Conservation (phyloP, 1,284 basidiomycete genomes). For the Tylopilus sp. region DNA sequence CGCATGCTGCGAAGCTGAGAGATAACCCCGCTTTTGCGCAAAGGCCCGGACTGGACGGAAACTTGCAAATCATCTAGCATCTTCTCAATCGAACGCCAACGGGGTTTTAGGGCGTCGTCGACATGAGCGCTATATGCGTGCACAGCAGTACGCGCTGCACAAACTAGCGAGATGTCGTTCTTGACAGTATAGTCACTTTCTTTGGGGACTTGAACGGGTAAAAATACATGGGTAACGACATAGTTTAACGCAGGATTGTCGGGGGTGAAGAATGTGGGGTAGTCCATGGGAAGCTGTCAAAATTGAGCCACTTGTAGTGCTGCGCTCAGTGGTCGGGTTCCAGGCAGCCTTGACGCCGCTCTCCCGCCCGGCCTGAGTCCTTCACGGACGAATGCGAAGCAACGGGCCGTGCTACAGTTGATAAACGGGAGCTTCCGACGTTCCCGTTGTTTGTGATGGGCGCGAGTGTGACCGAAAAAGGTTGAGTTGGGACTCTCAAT, state of each 20-base stretch:
- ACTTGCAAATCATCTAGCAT: constrained; percentile 14
- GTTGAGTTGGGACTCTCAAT: too few relatives aligned
- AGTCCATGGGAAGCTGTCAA: background rate
- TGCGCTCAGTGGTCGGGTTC: too few relatives aligned
- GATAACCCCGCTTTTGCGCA: background rate
- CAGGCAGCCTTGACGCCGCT: too few relatives aligned
- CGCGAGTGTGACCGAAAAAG: too few relatives aligned
- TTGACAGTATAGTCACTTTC: background rate
- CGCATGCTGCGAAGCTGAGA: constrained; percentile 15
- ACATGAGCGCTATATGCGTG: constrained; percentile 7
- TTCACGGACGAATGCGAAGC: too few relatives aligned
- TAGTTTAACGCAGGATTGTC: background rate
- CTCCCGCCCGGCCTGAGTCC: too few relatives aligned
- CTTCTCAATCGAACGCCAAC: constrained; percentile 9
- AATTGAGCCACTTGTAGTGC: too few relatives aligned
- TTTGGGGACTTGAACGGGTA: background rate
- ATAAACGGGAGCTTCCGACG: too few relatives aligned
- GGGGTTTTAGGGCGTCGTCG: background rate
- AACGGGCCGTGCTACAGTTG: too few relatives aligned
- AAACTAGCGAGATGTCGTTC: background rate
- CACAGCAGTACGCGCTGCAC: constrained; percentile 7
- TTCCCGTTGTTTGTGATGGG: too few relatives aligned
- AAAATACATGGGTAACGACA: constrained; percentile 2
- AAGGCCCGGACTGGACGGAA: background rate
- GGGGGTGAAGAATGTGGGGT: background rate